phyloP scores from a whole-genome alignment of 2,329 filamentous ascomycete species.

The Ceratocystis alfenasii region DNA sequence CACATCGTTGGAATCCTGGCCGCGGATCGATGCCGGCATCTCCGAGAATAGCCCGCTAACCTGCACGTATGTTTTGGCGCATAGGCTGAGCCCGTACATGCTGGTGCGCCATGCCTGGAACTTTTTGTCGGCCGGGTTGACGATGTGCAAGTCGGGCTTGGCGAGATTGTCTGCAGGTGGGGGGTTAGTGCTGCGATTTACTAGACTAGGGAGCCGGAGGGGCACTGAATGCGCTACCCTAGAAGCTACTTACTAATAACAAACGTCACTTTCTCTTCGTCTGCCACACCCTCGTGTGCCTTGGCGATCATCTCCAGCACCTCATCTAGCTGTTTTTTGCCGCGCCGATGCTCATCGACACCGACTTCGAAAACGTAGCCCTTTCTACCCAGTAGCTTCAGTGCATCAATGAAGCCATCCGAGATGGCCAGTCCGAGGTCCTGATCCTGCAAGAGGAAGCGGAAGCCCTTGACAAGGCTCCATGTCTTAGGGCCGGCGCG shows the following conservation, averaged over 20 bases:
- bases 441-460: slow-evolving; percentile 74
- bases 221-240: neutral
- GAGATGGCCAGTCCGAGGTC: slow-evolving; percentile 52
- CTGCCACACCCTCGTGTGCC: slow-evolving; percentile 49
- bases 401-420: slow-evolving; percentile 49
- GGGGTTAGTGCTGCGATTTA: neutral
- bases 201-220: neutral
- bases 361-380: slow-evolving; percentile 70
- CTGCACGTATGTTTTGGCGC: slow-evolving; percentile 69
- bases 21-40: slow-evolving; percentile 47
- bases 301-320: slow-evolving; percentile 56
- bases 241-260: slow-evolving; percentile 47
- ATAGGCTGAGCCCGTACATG: slow-evolving; percentile 55
- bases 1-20: slow-evolving; percentile 41
- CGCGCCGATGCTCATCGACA: slow-evolving; percentile 67
- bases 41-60: slow-evolving; percentile 79
- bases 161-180: slow-evolving; percentile 64
- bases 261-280: slow-evolving; percentile 50
- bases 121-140: slow-evolving; percentile 44
- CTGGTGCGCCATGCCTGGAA: slow-evolving; percentile 59
- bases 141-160: slow-evolving; percentile 65
- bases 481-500: slow-evolving; percentile 50
- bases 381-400: slow-evolving; percentile 52
- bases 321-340: slow-evolving; percentile 61
- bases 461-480: slow-evolving; percentile 61